Base-by-base conservation (phyloP, 805 yeast genomes). In the Starmerella lactis-condensi region DNA sequence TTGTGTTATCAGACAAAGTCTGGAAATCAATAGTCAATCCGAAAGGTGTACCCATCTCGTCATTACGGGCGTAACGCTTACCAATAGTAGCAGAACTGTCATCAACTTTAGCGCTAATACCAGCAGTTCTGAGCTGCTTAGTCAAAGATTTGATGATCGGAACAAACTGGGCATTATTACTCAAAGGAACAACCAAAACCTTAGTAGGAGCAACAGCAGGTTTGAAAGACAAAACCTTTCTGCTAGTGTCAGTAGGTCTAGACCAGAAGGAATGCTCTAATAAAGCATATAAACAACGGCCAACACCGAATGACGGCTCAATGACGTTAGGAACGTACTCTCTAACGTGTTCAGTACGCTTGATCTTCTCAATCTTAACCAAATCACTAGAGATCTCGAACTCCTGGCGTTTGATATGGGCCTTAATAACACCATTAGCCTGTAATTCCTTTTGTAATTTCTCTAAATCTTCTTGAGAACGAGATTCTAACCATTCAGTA, bases 221-320 rank as follows among this genome's bases (percentile, higher is more conserved):
- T 42, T 89, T 82, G 64, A 89, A 76, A 10, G 95, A 79, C 42
- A 89, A 63, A 9, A 79, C 93, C 49, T 85, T 73, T 59, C 93
- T 83, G 36, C 78, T 74, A 40, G 73, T 67, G 44, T 77, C 81
- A 53, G 77, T 94, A 13, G 92, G 81, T 60, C 99, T 75, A 33
- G 75, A 59, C 93, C 94, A 89, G 76, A 75, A 89, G 31, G 69
- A 66, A 59, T 89, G 99, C 63, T 89, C 99, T 50, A 83, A 77
- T 44, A 85, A 58, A 24, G 93, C 69, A 62, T 89, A 89, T 43
- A 89, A 63, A 55, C 91, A 81, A 63, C 99, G 83, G 38, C 98
- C 98, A 53, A 89, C 75, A 69, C 99, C 99, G 51, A 89, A 89
- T 5, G 99, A 89, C 40, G 99, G 99, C 62, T 89, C 99, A 49